phyloP scores from a whole-genome alignment of 495 filamentous ascomycete genomes.

The Entonaema liquescens region DNA sequence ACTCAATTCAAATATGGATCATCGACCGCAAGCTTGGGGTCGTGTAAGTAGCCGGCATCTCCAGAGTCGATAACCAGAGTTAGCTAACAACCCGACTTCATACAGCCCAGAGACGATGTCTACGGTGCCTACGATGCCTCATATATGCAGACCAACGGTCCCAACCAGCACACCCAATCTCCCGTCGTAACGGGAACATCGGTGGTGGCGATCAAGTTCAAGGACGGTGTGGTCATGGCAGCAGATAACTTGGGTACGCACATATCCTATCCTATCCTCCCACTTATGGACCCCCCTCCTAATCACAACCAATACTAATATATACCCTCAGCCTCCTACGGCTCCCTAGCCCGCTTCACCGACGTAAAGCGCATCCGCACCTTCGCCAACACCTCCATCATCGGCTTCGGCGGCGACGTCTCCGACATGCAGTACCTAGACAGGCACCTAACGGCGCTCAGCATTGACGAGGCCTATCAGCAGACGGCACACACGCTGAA shows the following conservation, averaged over 20 bases:
- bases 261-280: background rate
- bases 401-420: conserved; percentile 93
- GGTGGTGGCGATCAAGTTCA: conserved; percentile 92
- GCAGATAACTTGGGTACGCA: conserved; percentile 90
- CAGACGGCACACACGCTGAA: conserved; percentile 67
- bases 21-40: conserved; percentile 95
- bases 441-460: conserved; percentile 84
- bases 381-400: conserved; percentile 78
- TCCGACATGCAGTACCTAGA: conserved; percentile 98
- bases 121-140: conserved; percentile 92
- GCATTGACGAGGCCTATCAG: conserved; percentile 87
- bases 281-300: background rate
- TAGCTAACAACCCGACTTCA: conserved; percentile 8
- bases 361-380: conserved; percentile 88
- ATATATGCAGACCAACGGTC: conserved; percentile 72
- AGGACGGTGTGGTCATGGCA: conserved; percentile 93
- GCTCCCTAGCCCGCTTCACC: conserved; percentile 94
- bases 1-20: conserved; percentile 72
- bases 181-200: conserved; percentile 97
- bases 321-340: conserved; percentile 80
- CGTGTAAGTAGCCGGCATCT: conserved; percentile 68
- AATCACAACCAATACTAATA: conserved; percentile 10
- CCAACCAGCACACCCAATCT: conserved; percentile 85
- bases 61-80: conserved; percentile 7
- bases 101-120: conserved; percentile 90